Conservation (phyloP, 352 stramenopile genomes). For the Phytophthora sojae region DNA sequence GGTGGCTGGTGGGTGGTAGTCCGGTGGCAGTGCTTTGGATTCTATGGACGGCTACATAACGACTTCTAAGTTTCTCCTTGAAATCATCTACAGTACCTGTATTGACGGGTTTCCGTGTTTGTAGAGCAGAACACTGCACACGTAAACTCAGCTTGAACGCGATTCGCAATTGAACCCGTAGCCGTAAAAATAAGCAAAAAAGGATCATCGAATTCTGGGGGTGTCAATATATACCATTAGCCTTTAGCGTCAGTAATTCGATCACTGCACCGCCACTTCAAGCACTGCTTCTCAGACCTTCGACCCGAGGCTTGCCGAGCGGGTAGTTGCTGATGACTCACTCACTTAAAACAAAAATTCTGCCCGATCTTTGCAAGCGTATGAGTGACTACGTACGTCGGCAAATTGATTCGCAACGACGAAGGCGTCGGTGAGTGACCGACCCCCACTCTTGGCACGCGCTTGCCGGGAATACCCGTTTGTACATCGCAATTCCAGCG, state of each 20-base stretch:
- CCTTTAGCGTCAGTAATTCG: not conserved
- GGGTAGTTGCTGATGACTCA: slow-evolving; percentile 24
- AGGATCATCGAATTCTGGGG: not conserved
- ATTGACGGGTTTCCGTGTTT: not conserved
- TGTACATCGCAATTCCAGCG: not conserved
- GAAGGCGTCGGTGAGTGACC: slow-evolving; percentile 19
- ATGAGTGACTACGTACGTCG: slow-evolving; percentile 20
- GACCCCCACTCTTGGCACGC: not conserved
- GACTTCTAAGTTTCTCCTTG: too few relatives aligned
- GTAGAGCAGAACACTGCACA: not conserved
- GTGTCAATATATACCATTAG: not conserved
- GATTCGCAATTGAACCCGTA: not conserved
- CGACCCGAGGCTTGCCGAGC: not conserved
- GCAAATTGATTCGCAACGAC: too few relatives aligned
- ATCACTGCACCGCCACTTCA: not conserved
- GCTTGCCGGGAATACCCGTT: not conserved
- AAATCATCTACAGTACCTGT: too few relatives aligned
- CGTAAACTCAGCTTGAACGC: too few relatives aligned
- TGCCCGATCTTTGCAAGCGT: slow-evolving; percentile 15
- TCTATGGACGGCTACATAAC: too few relatives aligned
- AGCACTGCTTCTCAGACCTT: not conserved
- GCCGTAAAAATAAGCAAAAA: not conserved
- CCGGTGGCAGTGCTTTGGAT: too few relatives aligned
- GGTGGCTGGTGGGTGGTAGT: too few relatives aligned
- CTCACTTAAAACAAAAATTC: not conserved